Percentiles rank a stretch among this genome's conserved stretches.
phyloP scores from a whole-genome alignment of 2,329 filamentous ascomycete genomes.

The Talaromyces pinophilus region DNA sequence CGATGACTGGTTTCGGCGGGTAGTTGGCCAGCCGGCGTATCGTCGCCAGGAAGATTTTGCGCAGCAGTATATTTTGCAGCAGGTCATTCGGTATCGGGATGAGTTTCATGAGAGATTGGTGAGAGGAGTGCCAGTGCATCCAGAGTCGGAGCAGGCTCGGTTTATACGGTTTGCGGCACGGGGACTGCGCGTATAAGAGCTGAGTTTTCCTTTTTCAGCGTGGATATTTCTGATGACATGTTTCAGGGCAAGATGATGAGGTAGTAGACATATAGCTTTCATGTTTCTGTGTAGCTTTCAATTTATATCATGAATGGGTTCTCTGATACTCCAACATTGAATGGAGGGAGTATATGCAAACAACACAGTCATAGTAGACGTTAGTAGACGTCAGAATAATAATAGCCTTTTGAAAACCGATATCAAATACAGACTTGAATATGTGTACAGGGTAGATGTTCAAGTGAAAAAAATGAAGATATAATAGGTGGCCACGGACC shows the following conservation, averaged over 20 bases:
- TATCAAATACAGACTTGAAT: no score
- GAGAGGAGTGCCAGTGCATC: not conserved
- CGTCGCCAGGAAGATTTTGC: not conserved
- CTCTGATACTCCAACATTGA: not conserved
- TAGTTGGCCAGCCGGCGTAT: slow-evolving; percentile 16
- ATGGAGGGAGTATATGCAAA: not conserved
- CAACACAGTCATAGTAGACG: not conserved
- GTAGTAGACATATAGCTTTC: not conserved
- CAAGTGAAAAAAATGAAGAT: slow-evolving; percentile 13
- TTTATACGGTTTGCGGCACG: not conserved
- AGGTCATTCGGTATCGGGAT: not conserved
- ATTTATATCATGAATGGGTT: not conserved
- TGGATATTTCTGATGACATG: not conserved
- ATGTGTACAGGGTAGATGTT: no score
- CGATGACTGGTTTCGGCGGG: not conserved
- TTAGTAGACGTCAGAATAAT: no score
- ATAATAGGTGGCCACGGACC: not conserved
- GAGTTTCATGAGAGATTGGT: slow-evolving; percentile 1
- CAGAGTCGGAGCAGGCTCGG: not conserved
- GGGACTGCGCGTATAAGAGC: not conserved
- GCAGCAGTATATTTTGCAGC: slow-evolving; percentile 7
- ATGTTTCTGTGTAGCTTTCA: not conserved
- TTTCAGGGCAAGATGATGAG: not conserved
- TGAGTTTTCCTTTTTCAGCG: not conserved
- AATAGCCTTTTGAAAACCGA: no score